Evolutionary conservation across 257 asterid genomes (phyloP), one percentile per base, ranked within the genome.

Genomic region (Jacaranda mimosifolia): DNA sequence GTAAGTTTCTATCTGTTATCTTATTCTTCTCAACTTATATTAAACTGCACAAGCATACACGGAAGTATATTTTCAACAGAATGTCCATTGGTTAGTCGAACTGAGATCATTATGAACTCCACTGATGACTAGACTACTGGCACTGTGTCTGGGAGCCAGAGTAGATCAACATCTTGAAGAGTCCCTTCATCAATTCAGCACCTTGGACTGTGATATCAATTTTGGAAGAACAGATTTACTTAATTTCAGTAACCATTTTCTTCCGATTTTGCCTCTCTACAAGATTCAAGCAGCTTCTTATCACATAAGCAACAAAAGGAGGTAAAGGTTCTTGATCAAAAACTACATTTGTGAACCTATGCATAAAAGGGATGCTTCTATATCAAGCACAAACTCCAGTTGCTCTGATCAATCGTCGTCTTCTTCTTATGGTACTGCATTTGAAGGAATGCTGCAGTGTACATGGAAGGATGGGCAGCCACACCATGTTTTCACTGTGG

Each of bases 381-480:
- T 83, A 46, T 89, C 94, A 15, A 94, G 96, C 84, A 81, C 89
- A 36, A 82, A 75, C 77, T 87, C 92, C 7, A 76, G 88, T 39
- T 74, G 75, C 78, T 88, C 92, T 13, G 89, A 84, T 57, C 85
- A 84, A 80, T 84, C 89, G 11, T 73, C 87, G 26, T 26, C 32
- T 1, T 26, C 32, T 26, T 26, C 32, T 26, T 26, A 26, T 26
- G 32, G 32, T 26, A 26, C 32, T 2, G 1, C 32, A 26, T 90
- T 79, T 77, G 97, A 91, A 70, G 98, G 94, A 79, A 90, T 90
- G 98, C 86, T 95, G 65, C 90, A 91, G 84, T 84, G 89, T 73
- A 85, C 90, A 1, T 89, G 97, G 97, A 92, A 85, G 75, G 83
- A 91, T 12, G 97, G 97, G 72, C 63, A 82, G 5, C 98, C 97